Percentiles rank a stretch among this genome's conserved stretches.
Conservation (phyloP, 2,329 filamentous ascomycete genomes). For the Claviceps sp. region DNA sequence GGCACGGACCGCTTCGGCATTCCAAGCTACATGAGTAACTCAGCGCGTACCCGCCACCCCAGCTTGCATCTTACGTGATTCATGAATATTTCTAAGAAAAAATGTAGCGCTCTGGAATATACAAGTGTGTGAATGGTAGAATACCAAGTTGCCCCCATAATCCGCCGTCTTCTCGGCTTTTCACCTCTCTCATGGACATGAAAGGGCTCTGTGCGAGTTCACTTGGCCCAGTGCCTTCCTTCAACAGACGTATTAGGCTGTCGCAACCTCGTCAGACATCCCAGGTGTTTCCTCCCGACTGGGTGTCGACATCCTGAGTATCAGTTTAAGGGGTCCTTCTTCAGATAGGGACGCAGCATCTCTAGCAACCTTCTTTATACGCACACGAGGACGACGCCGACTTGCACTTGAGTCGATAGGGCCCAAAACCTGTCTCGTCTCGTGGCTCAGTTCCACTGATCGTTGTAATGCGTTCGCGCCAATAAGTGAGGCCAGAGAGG, state of each 20-base stretch:
- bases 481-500: constrained; percentile 17
- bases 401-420: constrained; percentile 3
- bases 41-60: too few relatives aligned
- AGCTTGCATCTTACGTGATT: too few relatives aligned
- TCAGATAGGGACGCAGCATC: too few relatives aligned
- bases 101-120: too few relatives aligned
- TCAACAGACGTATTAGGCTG: background rate
- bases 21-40: too few relatives aligned
- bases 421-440: constrained; percentile 7
- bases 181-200: background rate
- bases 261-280: background rate
- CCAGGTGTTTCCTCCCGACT: background rate
- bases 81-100: too few relatives aligned
- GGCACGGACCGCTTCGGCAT: too few relatives aligned
- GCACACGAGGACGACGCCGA: background rate
- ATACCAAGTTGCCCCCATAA: background rate
- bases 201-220: background rate
- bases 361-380: background rate
- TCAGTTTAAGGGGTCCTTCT: background rate
- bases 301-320: background rate
- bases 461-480: constrained; percentile 10
- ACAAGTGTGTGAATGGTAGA: too few relatives aligned
- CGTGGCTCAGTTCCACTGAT: constrained; percentile 12
- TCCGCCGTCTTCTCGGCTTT: too few relatives aligned
- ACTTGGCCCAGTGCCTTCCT: background rate